Percentiles rank a stretch among this genome's conserved stretches.
phyloP scores from a whole-genome alignment of 768 basidiomycete species.

The Hemileccinum impolitum region DNA sequence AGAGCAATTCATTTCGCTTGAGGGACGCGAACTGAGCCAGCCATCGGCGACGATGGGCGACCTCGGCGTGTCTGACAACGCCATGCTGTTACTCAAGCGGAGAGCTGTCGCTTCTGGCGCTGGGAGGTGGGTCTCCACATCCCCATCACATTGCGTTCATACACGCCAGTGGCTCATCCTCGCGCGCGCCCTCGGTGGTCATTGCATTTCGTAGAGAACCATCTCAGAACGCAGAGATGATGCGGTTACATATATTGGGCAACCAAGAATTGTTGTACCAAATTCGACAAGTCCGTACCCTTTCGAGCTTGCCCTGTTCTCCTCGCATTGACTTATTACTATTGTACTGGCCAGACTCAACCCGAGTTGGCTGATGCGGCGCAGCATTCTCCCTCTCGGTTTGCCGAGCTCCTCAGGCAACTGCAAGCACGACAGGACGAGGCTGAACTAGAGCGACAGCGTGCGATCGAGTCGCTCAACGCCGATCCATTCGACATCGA shows the following conservation, averaged over 20 bases:
- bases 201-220: slow-evolving; percentile 42
- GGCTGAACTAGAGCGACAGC: slow-evolving; percentile 54
- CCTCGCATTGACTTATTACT: background rate
- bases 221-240: slow-evolving; percentile 86
- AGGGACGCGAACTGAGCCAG: slow-evolving; percentile 62
- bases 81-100: slow-evolving; percentile 66
- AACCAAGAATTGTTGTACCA: slow-evolving; percentile 77
- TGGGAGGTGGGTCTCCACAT: slow-evolving; percentile 32
- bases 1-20: slow-evolving; percentile 72
- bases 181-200: background rate
- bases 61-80: slow-evolving; percentile 58
- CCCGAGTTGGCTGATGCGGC: slow-evolving; percentile 82
- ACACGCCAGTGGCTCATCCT: no score
- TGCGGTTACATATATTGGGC: slow-evolving; percentile 83
- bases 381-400: slow-evolving; percentile 62
- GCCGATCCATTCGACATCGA: slow-evolving; percentile 90
- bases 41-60: slow-evolving; percentile 65
- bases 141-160: background rate
- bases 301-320: background rate
- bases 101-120: slow-evolving; percentile 49
- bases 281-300: slow-evolving; percentile 51
- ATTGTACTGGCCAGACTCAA: slow-evolving; percentile 48
- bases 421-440: slow-evolving; percentile 52
- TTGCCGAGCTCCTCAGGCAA: slow-evolving; percentile 69
- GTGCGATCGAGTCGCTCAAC: slow-evolving; percentile 66